phyloP scores from a whole-genome alignment of 176 grass and related monocot species.

The Themeda triandra region DNA sequence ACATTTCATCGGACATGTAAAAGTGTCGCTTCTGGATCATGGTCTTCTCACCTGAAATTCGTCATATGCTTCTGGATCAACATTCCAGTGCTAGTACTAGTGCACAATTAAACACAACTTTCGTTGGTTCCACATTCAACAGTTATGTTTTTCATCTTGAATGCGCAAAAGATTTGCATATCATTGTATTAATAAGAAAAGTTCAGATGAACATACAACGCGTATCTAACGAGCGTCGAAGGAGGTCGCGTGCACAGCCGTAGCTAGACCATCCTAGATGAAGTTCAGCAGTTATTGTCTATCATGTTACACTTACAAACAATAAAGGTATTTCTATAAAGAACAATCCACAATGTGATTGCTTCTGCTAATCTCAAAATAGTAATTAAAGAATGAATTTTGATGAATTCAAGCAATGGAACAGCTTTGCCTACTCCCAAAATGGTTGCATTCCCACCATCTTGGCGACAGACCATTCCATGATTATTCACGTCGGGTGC shows the following conservation, averaged over 20 bases:
- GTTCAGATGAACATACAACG: too few relatives aligned
- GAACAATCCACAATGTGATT: background rate
- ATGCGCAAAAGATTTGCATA: too few relatives aligned
- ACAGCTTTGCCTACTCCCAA: background rate
- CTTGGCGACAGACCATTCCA: background rate
- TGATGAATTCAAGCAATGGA: background rate
- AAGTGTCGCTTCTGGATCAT: slow-evolving; percentile 51
- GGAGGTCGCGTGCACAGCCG: too few relatives aligned
- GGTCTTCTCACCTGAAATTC: slow-evolving; percentile 48
- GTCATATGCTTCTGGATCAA: background rate
- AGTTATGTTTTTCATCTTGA: too few relatives aligned
- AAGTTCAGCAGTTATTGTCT: background rate
- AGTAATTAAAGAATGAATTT: slow-evolving; percentile 5
- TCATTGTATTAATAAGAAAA: too few relatives aligned
- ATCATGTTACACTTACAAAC: too few relatives aligned
- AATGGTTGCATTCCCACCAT: background rate
- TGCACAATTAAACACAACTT: too few relatives aligned
- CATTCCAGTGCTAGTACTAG: too few relatives aligned
- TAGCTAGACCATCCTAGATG: too few relatives aligned
- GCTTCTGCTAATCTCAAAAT: slow-evolving; percentile 1
- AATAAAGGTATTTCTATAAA: background rate
- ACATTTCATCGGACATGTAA: slow-evolving; percentile 37
- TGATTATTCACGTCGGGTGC: background rate
- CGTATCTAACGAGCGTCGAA: too few relatives aligned
- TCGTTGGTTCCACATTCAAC: background rate